These are phyloP conservation scores for Simmondsia chinensis DNA, from an alignment of 148 eudicot species.

Conservation along the genomic window DNA sequence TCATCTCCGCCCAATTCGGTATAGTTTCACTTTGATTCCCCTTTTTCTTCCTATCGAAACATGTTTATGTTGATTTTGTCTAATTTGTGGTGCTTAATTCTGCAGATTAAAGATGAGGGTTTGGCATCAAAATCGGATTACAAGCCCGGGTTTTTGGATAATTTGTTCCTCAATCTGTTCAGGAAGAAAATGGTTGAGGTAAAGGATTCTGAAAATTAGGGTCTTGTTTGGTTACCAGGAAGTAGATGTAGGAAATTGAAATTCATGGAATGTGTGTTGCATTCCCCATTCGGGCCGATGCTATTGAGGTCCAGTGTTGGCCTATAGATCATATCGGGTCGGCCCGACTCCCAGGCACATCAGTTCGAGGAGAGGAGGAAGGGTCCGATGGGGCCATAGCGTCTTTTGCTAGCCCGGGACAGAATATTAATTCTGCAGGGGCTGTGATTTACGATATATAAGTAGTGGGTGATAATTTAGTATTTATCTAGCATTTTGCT, in stretches of 20 bases:
- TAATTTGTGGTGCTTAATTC: not conserved
- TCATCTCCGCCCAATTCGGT: conserved; percentile 20
- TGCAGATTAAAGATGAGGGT: conserved; percentile 19
- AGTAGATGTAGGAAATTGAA: not conserved
- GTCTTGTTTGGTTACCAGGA: not conserved
- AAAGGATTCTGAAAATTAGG: not conserved
- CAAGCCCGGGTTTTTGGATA: conserved; percentile 27
- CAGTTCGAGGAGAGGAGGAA: no score
- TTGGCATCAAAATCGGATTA: conserved; percentile 15
- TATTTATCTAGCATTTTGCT: no score
- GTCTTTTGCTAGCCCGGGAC: no score
- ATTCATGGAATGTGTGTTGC: not conserved
- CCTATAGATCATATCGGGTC: no score
- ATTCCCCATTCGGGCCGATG: no score
- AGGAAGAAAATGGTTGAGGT: conserved; percentile 29
- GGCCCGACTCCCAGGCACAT: no score
- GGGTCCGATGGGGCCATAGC: no score
- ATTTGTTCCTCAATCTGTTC: conserved; percentile 30
- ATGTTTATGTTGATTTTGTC: not conserved
- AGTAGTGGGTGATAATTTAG: no score
- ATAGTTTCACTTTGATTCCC: not conserved
- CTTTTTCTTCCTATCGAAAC: not conserved
- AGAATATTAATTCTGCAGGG: no score
- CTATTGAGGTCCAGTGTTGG: no score
- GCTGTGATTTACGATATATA: no score